These are phyloP conservation scores for Orbilia brochopaga DNA, from an alignment of 2,329 filamentous ascomycete genomes.

Conservation along the genomic window DNA sequence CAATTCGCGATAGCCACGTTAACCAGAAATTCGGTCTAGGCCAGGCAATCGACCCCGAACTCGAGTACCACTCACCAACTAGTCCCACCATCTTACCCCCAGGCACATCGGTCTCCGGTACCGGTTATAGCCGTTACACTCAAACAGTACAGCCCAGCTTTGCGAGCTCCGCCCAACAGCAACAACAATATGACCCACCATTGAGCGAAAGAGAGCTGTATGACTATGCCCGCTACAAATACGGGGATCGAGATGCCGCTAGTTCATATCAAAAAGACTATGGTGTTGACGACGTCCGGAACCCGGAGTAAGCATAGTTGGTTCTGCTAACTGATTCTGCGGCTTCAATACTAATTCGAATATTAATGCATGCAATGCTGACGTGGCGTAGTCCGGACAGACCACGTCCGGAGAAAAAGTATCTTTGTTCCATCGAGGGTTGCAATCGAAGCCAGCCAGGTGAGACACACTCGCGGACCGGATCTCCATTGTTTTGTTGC, in stretches of 20 bases:
- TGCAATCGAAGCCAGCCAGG: conserved; percentile 27
- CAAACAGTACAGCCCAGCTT: conserved; percentile 22
- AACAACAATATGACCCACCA: conserved; percentile 14
- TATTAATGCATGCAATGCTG: conserved; percentile 39
- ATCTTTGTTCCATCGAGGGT: conserved; percentile 19
- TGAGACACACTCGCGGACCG: conserved; percentile 17
- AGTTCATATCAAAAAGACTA: conserved; percentile 16
- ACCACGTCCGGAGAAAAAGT: conserved; percentile 40
- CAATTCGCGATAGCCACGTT: conserved; percentile 17
- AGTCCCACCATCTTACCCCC: conserved; percentile 38
- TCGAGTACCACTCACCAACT: conserved; percentile 10
- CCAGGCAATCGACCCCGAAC: conserved; percentile 30
- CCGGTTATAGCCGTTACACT: conserved; percentile 28
- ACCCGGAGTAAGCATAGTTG: conserved; percentile 34
- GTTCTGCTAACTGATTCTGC: conserved; percentile 16
- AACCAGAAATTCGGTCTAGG: conserved; percentile 35
- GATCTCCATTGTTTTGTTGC: conserved; percentile 8
- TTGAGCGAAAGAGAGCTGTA: conserved; percentile 6
- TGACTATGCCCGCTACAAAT: conserved; percentile 16
- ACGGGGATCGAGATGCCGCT: conserved; percentile 23
- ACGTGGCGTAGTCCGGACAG: conserved; percentile 44
- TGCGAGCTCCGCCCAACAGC: conserved; percentile 25
- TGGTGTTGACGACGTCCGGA: conserved; percentile 16
- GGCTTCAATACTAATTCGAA: background rate
- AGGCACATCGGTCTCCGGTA: conserved; percentile 30